These are phyloP conservation scores for Kickxella alabastrina DNA, from an alignment of 192 early-diverging fungal species.

Conservation along the genomic window DNA sequence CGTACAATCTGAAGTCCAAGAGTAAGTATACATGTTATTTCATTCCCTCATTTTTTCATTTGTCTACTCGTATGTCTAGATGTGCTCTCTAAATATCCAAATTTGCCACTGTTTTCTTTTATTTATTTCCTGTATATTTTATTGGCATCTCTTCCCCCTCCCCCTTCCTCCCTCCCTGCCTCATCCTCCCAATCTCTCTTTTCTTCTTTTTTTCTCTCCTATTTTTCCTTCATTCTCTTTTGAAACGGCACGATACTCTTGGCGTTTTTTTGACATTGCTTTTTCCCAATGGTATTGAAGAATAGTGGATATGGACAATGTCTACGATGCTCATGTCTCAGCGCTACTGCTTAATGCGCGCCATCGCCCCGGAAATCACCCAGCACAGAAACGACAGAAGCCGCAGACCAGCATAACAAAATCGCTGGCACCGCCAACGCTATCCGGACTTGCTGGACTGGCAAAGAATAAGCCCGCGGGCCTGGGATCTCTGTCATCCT, in stretches of 20 bases:
- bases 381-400: background rate
- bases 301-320: background rate
- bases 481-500: background rate
- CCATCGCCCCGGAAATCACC: background rate
- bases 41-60: background rate
- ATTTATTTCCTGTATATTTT: background rate
- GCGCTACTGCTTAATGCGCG: background rate
- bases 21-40: slow-evolving; percentile 14
- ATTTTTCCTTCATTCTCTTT: no score
- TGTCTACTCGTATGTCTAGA: no score
- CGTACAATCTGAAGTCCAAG: slow-evolving; percentile 33
- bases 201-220: background rate
- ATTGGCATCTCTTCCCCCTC: background rate
- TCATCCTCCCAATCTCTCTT: background rate
- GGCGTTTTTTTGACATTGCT: no score
- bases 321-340: background rate
- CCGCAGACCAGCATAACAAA: no score
- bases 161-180: background rate
- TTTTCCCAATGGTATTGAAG: no score
- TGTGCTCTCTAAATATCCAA: background rate
- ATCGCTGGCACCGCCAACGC: no score
- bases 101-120: background rate
- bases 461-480: background rate
- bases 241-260: no score
- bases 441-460: slow-evolving; percentile 2